Evolutionary conservation across 1,284 basidiomycete genomes (phyloP), one percentile per base, ranked within the genome.

Genomic region (Golubevia sp.): DNA sequence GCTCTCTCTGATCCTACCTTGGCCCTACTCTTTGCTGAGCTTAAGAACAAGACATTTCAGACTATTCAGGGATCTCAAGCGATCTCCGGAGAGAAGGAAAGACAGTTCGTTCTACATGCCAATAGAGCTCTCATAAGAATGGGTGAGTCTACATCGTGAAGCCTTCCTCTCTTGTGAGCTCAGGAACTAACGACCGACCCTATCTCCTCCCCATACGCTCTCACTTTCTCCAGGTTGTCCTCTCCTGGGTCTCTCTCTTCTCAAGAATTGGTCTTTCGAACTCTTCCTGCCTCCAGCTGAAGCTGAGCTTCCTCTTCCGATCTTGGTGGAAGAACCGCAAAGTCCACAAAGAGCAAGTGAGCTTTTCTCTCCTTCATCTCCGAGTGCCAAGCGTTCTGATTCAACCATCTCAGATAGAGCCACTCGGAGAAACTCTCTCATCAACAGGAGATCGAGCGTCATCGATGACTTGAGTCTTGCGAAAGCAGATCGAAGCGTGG

Each of bases 181-280:
- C 30, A 34, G 4, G 4, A 11, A 34, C n/a, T n/a, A n/a, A n/a
- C n/a, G n/a, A n/a, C n/a, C n/a, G n/a, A 34, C 4, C 11, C 30
- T 5, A 5, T 34, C 30, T 34, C 11, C 30, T 34, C 30, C 30
- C 11, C 30, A 34, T 34, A 5, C 30, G 4, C 5, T 5, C 4
- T 34, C 30, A 5, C 5, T 34, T 20, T 34, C 44, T 11, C 21
- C 44, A 67, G 68, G 76, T 0, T 79, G 76, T 53, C 70, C 77
- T 55, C 44, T 63, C 5, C 55, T 79, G 5, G 74, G 70, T 6
- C 58, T 76, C 15, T 61, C 70, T 11, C 26, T 73, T 49, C 49
- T 79, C 58, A 63, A 68, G 3, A 70, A 66, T 20, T 79, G 77
- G 77, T 56, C 63, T 48, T 79, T 76, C 49, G 68, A 73, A 44